Base-by-base conservation (phyloP, 768 basidiomycete species). In the Mycena alexandri region DNA sequence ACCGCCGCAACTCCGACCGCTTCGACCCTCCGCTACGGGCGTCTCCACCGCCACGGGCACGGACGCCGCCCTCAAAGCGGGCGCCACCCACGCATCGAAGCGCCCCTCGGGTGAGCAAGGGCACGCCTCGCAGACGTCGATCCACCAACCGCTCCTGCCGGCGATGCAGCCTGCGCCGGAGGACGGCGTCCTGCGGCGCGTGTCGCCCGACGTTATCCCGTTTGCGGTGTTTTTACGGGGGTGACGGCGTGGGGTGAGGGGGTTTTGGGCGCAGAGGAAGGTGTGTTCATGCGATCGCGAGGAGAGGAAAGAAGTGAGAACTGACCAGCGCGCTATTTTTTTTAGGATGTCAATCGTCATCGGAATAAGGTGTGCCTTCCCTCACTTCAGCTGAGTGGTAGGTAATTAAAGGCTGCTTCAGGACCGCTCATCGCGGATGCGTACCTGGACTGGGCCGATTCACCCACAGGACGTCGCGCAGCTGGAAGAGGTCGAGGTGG, bases 101-200 rank as follows among this genome's bases (percentile, higher is more conserved):
- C 67, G 62, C 17, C 36, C 56, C 36, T 13, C 54, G 2, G n/a
- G n/a, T n/a, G n/a, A n/a, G 5, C n/a, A 22, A 16, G 3, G 9
- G 8, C 10, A 51, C 25, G 38, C 65, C 10, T 61, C 70, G 2
- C 46, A 36, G 19, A 43, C 17, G 36, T 63, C 61, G 19, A 22
- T 60, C 69, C 78, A 76, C 63, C 72, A 61, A 16, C 80, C 81
- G 8, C 75, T 86, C 17, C 76, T 85, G 11, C 84, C 86, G 0
- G 79, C 83, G 10, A 61, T 77, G 3, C 75, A 76, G 52, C 77
- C 77, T 4, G 72, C 70, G 5, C 64, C 64, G 11, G 67, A 80
- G 58, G 75, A 71, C 50, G 79, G 75, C 42, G 75, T 82, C 13
- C 78, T 81, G 5, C 62, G 73, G 19, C 65, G 59, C 29, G 62